A percentile compares a stretch with the other conserved stretches of the same genome.
Conservation (phyloP, 495 filamentous ascomycete species). For the Xylaria palmicola region DNA sequence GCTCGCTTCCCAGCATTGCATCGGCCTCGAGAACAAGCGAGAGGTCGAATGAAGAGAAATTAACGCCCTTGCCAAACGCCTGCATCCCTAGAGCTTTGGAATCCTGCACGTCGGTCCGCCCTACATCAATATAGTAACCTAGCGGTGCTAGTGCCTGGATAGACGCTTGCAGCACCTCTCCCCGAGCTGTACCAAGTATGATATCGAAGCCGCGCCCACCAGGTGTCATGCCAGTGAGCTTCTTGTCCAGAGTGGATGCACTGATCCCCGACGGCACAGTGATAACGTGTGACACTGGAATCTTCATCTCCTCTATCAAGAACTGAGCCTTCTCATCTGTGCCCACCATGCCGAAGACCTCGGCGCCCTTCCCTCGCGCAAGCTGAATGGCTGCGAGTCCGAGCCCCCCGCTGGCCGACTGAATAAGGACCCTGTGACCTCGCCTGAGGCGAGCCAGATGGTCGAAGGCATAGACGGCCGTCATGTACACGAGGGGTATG, state of each 20-base stretch:
- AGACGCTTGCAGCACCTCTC: constrained; percentile 20
- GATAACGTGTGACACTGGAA: not conserved
- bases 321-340: constrained; percentile 39
- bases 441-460: constrained; percentile 20
- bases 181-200: constrained; percentile 21
- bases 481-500: constrained; percentile 32
- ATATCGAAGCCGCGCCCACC: constrained; percentile 19
- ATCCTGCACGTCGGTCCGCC: constrained; percentile 16
- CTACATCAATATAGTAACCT: constrained; percentile 27
- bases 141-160: constrained; percentile 19
- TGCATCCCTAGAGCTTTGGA: constrained; percentile 14
- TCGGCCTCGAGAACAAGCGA: constrained; percentile 19
- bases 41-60: constrained; percentile 25
- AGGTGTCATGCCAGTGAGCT: not conserved
- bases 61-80: constrained; percentile 18
- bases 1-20: constrained; percentile 15
- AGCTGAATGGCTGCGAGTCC: constrained; percentile 59
- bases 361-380: constrained; percentile 47
- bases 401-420: constrained; percentile 53
- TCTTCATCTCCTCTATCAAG: not conserved
- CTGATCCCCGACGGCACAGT: not conserved
- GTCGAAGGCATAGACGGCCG: constrained; percentile 45
- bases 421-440: constrained; percentile 58
- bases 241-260: not conserved
- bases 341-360: constrained; percentile 32